Base-by-base conservation (phyloP, 257 asterid species). In the Schizonepeta tenuifolia region DNA sequence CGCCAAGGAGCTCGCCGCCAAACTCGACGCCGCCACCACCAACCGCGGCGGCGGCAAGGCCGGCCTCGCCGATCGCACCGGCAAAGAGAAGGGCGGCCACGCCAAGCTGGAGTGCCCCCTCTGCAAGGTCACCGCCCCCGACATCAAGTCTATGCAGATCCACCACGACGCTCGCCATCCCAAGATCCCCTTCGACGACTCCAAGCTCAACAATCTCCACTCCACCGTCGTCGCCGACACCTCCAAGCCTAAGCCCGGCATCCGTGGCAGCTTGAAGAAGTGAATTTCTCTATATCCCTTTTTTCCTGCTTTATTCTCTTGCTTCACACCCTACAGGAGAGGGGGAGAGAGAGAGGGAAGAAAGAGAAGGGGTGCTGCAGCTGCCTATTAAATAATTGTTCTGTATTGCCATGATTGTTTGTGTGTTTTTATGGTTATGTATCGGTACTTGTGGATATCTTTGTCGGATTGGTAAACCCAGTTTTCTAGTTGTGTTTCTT, bases 11-110 rank as follows among this genome's bases (percentile, higher is more conserved):
- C 35, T 91, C 9, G 89, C 88, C 1, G 74, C 91, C 17, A 91
- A 91, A 78, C 28, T 75, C 36, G 97, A 91, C 75, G 97, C 97
- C 1, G 96, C 97, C 18, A 74, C 85, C 22, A 89, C 96, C 78
- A 91, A 82, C 70, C 90, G 97, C 70, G 96, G 96, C 70, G 97
- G 97, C 9, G 97, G 97, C 12, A 86, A 86, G 80, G 95, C 96
- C 24, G 97, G 97, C 9, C 72, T 72, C 15, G 84, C 88, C 22
- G 97, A 91, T 50, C 88, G 97, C 72, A 41, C 84, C 28, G 97
- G 93, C 5, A 20, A 15, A 2, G 96, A 77, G 0, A 92, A 92
- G 53, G 97, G 97, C 60, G 97, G 97, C 28, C 97, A 92, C 78
- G 96, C 97, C 10, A 92, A 88, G 79, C 78, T 82, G 13, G 97